Percentiles rank a stretch among this genome's conserved stretches.
These are phyloP conservation scores for Sphaerobolus stellatus DNA, from an alignment of 1,284 basidiomycete species.

Conservation along the genomic window DNA sequence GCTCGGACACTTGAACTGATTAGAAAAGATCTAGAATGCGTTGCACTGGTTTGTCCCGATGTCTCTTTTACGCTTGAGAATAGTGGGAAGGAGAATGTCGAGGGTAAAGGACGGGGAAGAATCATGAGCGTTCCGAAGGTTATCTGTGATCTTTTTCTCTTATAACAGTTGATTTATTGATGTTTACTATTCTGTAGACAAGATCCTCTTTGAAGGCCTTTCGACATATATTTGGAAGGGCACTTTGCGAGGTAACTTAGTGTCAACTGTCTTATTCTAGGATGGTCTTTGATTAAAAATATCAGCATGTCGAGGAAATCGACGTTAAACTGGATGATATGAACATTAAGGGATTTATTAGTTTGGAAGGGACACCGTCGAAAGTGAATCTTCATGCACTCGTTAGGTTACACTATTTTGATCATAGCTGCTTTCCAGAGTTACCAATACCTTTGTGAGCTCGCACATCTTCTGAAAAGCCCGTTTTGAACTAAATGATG, in stretches of 20 bases:
- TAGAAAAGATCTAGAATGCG: slow-evolving; percentile 67
- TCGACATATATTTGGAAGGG: slow-evolving; percentile 64
- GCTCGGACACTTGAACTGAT: slow-evolving; percentile 61
- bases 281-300: slow-evolving; percentile 7
- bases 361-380: slow-evolving; percentile 68
- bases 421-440: slow-evolving; percentile 47
- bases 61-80: slow-evolving; percentile 73
- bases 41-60: slow-evolving; percentile 68
- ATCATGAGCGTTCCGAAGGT: slow-evolving; percentile 63
- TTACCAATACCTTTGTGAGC: slow-evolving; percentile 82
- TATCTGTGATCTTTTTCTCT: background rate
- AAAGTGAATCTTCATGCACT: slow-evolving; percentile 47
- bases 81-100: slow-evolving; percentile 36
- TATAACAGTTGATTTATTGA: slow-evolving; percentile 10
- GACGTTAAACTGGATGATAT: slow-evolving; percentile 49
- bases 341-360: slow-evolving; percentile 76
- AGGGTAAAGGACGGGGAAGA: slow-evolving; percentile 39
- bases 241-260: slow-evolving; percentile 58
- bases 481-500: slow-evolving; percentile 1
- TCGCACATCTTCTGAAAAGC: slow-evolving; percentile 5
- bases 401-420: background rate
- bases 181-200: slow-evolving; percentile 51
- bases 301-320: slow-evolving; percentile 67
- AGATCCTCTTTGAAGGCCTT: slow-evolving; percentile 62
- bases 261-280: background rate